Base-by-base conservation (phyloP, 306 rosid species). In the Begonia masoniana region DNA sequence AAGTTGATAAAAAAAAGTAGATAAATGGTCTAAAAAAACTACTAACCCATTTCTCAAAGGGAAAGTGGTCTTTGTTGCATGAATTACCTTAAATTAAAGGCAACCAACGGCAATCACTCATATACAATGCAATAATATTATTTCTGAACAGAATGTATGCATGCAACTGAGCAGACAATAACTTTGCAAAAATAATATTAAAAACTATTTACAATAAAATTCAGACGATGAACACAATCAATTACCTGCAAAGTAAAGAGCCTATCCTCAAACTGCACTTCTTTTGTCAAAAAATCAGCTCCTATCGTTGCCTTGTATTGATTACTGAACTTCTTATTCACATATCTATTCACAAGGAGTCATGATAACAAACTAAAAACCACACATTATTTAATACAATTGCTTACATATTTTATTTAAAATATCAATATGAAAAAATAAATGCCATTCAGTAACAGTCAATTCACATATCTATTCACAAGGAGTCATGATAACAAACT, bases 241-340 rank as follows among this genome's bases (percentile, higher is more conserved):
- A 71, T 45, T 56, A 91, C 99, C 96, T 91, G 99, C 59, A 91
- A 66, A 61, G 99, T 91, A 83, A 91, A 91, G 60, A 91, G 96
- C 76, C 99, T 91, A 70, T 91, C 99, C 71, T 91, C 99, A 9
- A 86, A 86, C 54, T 91, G 99, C 80, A 91, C 96, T 70, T 91
- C 99, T 52, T 91, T 91, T 13, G 99, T 91, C 73, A 91, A 70
- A 58, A 91, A 91, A 52, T 86, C 99, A 3, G 99, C 99, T 73
- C 99, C 99, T 55, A 91, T 91, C 26, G 99, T 91, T 21, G 99
- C 96, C 75, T 91, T 91, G 76, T 86, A 91, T 65, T 91, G 99
- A 71, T 91, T 91, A 69, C 99, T 92, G 63, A 92, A 92, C 84
- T 86, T 92, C 81, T 80, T 81, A 72, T 86, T 92, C 66, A 92